These are phyloP conservation scores for Acrocalymma vagum DNA, from an alignment of 2,329 filamentous ascomycete genomes.

Conservation along the genomic window DNA sequence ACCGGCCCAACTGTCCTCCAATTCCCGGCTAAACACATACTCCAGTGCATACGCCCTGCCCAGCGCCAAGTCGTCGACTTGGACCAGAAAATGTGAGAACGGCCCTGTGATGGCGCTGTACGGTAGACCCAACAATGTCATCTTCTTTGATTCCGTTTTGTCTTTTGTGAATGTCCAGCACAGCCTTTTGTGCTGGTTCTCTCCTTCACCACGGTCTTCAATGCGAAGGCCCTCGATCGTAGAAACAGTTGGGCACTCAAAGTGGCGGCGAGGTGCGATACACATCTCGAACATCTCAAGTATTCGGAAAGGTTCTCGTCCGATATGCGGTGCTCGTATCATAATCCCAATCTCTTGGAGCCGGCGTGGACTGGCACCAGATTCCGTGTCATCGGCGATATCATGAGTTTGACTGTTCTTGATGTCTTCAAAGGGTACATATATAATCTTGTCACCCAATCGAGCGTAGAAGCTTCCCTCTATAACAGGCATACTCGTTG, in stretches of 20 bases:
- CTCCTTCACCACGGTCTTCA: slow-evolving; percentile 19
- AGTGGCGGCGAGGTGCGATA: slow-evolving; percentile 16
- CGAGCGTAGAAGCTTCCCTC: slow-evolving; percentile 26
- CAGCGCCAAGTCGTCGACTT: slow-evolving; percentile 23
- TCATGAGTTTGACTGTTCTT: slow-evolving; percentile 11
- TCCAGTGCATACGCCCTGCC: slow-evolving; percentile 43
- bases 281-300: slow-evolving; percentile 23
- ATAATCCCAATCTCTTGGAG: slow-evolving; percentile 36
- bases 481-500: not conserved
- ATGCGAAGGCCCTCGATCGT: slow-evolving; percentile 23
- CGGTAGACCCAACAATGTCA: slow-evolving; percentile 25
- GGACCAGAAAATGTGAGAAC: slow-evolving; percentile 42
- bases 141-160: not conserved
- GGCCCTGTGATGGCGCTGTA: slow-evolving; percentile 45
- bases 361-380: slow-evolving; percentile 4
- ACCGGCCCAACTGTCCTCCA: slow-evolving; percentile 18
- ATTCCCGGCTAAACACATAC: slow-evolving; percentile 18
- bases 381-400: not conserved
- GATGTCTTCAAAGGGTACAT: too few relatives aligned
- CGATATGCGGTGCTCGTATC: slow-evolving; percentile 9
- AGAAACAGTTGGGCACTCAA: not conserved
- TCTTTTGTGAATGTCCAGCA: slow-evolving; percentile 27
- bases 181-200: slow-evolving; percentile 31
- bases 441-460: too few relatives aligned
- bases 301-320: slow-evolving; percentile 2